These are phyloP conservation scores for Globisporangium uncinulatum DNA, from an alignment of 352 stramenopile species.

Conservation along the genomic window DNA sequence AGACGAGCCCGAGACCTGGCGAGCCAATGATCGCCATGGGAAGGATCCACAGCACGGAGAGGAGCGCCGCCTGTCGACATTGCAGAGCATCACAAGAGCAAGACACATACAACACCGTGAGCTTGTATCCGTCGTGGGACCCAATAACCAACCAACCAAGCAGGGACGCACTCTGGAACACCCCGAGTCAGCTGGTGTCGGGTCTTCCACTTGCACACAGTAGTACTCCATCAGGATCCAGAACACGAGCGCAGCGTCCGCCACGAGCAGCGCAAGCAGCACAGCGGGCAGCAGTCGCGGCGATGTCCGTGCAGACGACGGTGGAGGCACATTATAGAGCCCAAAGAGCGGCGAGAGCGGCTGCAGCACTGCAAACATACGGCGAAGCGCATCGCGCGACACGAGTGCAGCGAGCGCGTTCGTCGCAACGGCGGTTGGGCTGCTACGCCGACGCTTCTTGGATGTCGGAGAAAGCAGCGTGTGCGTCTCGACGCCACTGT, in stretches of 20 bases:
- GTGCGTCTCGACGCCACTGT: conserved; percentile 3
- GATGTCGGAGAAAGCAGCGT: conserved; percentile 16
- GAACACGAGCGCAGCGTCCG: conserved; percentile 59
- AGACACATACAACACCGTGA: conserved; percentile 10
- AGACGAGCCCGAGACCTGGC: conserved; percentile 63
- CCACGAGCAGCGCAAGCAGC: conserved; percentile 60
- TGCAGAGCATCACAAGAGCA: not conserved
- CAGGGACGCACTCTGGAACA: conserved; percentile 60
- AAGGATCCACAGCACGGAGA: conserved; percentile 54
- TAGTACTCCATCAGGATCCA: conserved; percentile 83
- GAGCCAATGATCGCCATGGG: conserved; percentile 52
- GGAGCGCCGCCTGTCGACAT: conserved; percentile 39
- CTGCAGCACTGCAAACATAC: conserved; percentile 26
- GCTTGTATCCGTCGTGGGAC: not conserved
- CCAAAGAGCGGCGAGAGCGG: conserved; percentile 59
- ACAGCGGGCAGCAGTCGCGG: conserved; percentile 36
- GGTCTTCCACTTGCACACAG: conserved; percentile 82
- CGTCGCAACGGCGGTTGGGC: conserved; percentile 7
- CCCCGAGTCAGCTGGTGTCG: conserved; percentile 57
- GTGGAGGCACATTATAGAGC: conserved; percentile 38
- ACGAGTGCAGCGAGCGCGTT: conserved; percentile 12
- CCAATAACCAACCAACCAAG: not conserved
- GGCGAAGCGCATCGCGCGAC: conserved; percentile 8
- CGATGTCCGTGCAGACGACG: conserved; percentile 1
- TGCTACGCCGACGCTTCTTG: conserved; percentile 7